phyloP scores from a whole-genome alignment of 176 grass and related monocot species.

The Eleusine coracana region DNA sequence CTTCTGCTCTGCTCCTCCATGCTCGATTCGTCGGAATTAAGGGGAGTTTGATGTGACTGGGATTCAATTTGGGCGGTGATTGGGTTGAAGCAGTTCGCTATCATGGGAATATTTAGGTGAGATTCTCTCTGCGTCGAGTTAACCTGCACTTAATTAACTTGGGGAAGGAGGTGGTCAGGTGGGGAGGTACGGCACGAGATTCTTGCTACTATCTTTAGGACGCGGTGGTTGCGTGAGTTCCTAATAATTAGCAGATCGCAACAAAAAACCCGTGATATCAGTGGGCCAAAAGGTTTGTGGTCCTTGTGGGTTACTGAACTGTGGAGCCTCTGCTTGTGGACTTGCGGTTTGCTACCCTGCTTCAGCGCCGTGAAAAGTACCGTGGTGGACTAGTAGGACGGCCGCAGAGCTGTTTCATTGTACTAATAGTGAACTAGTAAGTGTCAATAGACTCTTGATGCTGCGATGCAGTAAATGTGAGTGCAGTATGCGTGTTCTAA shows the following conservation, averaged over 20 bases:
- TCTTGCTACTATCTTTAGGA: constrained; percentile 17
- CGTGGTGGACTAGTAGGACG: not conserved
- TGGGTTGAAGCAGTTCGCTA: not conserved
- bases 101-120: not conserved
- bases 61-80: constrained; percentile 5
- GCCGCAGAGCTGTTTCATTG: not conserved
- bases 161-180: not conserved
- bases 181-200: constrained; percentile 12
- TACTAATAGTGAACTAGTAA: not conserved
- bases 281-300: constrained; percentile 22
- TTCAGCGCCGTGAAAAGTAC: constrained; percentile 11
- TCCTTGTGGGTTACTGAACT: not conserved
- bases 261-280: constrained; percentile 35
- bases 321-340: constrained; percentile 14
- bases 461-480: not conserved
- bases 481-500: not conserved
- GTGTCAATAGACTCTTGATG: not conserved
- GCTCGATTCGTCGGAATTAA: not conserved
- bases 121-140: constrained; percentile 5
- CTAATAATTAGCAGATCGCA: constrained; percentile 9
- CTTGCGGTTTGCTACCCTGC: not conserved
- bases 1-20: not conserved
- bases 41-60: not conserved
- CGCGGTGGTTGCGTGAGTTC: constrained; percentile 27
- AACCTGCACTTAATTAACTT: not conserved